Evolutionary conservation across 345 rosid genomes (phyloP), one percentile per base, ranked within the genome.

Genomic region (Tarenaya hassleriana): DNA sequence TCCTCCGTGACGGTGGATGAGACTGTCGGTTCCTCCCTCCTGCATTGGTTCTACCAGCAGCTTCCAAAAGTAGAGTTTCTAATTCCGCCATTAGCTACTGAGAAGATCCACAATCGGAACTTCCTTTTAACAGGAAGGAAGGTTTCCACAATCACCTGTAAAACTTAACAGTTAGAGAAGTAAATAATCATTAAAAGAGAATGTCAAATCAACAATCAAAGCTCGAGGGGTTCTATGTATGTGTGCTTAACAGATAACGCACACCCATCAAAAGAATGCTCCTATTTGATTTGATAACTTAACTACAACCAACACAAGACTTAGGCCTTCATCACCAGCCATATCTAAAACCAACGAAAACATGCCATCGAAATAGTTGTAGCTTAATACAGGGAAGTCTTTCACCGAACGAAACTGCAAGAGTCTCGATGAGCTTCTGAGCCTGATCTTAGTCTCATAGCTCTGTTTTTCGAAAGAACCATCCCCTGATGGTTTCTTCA

Each of bases 51-150:
- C 99, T 88, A 20, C 99, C 99, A 1, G 99, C 99, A 12, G 99
- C 99, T 79, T 88, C 97, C 27, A 88, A 76, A 35, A 94, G 92
- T 77, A 88, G 75, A 68, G 83, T 76, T 58, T 94, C 99, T 60
- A 86, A 73, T 62, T 88, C 97, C n/a, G 78, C 86, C 97, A 86
- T 87, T 24, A 4, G 40, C 64, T 52, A 42, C 51, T 7, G 41
- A 38, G 35, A 33, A 52, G 31, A 41, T 37, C 45, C 31, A 35
- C 9, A n/a, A 50, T 10, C 61, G 1, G 38, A 17, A 1, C 11
- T 31, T 31, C n/a, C 18, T 43, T 33, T 0, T 35, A 6, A 2
- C 12, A 18, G 27, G 3, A 34, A n/a, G 1, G 49, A 35, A 24
- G 33, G 52, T 39, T 40, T 45, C 16, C 55, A 56, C 52, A 20